phyloP scores from a whole-genome alignment of 2,329 filamentous ascomycete genomes.

The Hypoxylon sp. region DNA sequence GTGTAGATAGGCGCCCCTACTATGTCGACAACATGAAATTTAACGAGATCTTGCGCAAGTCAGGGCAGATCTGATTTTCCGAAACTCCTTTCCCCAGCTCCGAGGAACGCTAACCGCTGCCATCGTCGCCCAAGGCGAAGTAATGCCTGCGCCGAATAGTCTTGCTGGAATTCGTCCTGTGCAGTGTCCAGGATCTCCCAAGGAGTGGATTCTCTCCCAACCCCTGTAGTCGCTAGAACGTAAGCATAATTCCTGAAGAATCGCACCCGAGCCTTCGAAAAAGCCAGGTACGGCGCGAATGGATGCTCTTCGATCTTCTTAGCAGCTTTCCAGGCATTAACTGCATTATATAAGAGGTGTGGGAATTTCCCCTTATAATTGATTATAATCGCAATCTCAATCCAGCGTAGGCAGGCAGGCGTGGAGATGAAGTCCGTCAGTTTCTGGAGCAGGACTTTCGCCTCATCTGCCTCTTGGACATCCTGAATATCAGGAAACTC shows the following conservation, averaged over 20 bases:
- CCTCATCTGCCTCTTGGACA: constrained; percentile 21
- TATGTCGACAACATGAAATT: not conserved
- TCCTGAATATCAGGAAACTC: constrained; percentile 21
- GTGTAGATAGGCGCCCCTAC: not conserved
- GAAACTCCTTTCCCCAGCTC: not conserved
- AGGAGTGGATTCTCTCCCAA: constrained; percentile 23
- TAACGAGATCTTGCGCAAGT: not conserved
- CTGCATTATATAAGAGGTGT: constrained; percentile 36
- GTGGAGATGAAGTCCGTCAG: constrained; percentile 33
- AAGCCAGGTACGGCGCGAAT: constrained; percentile 28
- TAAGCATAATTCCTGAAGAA: constrained; percentile 32
- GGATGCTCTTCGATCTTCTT: constrained; percentile 7
- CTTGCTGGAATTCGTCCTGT: not conserved
- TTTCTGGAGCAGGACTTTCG: constrained; percentile 19
- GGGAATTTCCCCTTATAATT: constrained; percentile 36
- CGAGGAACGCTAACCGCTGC: constrained; percentile 22
- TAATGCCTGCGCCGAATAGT: constrained; percentile 21
- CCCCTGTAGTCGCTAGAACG: constrained; percentile 27
- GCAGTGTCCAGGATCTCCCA: constrained; percentile 33
- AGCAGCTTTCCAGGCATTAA: constrained; percentile 27
- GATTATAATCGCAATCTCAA: constrained; percentile 37
- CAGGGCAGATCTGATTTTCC: not conserved
- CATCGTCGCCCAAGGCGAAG: constrained; percentile 22
- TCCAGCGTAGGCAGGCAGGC: constrained; percentile 33
- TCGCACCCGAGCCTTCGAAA: constrained; percentile 21